Evolutionary conservation across 2,329 filamentous ascomycete species (phyloP), one percentile per base, ranked within the genome.

Genomic region (Zymoseptoria tritici): DNA sequence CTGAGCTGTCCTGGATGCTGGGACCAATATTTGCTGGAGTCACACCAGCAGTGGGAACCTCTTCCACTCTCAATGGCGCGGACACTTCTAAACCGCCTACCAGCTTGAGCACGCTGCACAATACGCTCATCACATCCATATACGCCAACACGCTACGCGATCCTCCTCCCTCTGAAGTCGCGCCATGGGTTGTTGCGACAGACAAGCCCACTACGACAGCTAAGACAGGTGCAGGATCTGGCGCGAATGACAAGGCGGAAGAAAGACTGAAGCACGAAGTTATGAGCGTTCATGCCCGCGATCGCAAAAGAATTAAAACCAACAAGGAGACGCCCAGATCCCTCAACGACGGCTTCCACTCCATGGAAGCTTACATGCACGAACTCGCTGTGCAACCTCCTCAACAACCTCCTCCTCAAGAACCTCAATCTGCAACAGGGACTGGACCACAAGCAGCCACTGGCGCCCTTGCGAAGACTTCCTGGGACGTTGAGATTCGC

Each of bases 141-240:
- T 81, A 82, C 63, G 81, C 78, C 21, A 87, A 87, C 66, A 76
- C 81, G 21, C 75, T 81, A 29, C 80, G 84, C 68, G 85, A 87
- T 68, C 75, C 81, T 31, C 85, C 85, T 57, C 80, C 83, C 60
- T 64, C 68, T 31, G 83, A 83, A 51, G 81, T 86, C 60, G 85
- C 85, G 62, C 81, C 78, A 66, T 87, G 83, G 83, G 85, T 87
- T 54, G 81, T 82, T 49, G 83, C 83, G 36, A 85, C 83, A 63
- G 93, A 94, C 62, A 96, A 93, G 19, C 85, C 85, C 54, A 86
- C 77, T 49, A 81, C 85, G 56, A 91, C 89, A 16, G 88, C 90
- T 4, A 84, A 87, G 66, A 67, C 62, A 56, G 64, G 63, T 46
- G 65, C 68, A 4, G 66, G 67, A n/a, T 79, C 80, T 13, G 76